Percentiles rank a stretch among this genome's conserved stretches.
phyloP scores from a whole-genome alignment of 306 rosid species.

The Dicorynia guianensis region DNA sequence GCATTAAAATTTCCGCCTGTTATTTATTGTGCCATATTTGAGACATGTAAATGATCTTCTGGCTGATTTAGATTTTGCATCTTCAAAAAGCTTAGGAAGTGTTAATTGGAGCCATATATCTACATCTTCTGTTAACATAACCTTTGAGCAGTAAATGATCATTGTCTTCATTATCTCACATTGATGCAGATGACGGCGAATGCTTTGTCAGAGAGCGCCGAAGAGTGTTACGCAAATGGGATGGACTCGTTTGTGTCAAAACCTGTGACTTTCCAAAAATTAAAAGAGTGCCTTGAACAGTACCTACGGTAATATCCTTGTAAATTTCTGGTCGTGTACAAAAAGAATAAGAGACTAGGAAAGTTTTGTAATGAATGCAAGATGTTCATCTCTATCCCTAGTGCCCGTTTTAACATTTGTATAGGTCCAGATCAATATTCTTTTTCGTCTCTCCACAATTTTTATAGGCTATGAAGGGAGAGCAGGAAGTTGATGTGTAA shows the following conservation, averaged over 20 bases:
- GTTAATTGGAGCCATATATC: background rate
- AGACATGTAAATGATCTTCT: background rate
- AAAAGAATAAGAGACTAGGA: conserved; percentile 52
- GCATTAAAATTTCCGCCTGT: too few relatives aligned
- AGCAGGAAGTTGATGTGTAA: conserved; percentile 1
- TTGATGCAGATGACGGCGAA: conserved; percentile 87
- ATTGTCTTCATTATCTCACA: conserved; percentile 1
- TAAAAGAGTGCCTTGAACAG: conserved; percentile 69
- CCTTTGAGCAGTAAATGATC: conserved; percentile 16
- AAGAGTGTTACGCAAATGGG: conserved; percentile 81
- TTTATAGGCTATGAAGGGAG: conserved; percentile 29
- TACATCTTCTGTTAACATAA: background rate
- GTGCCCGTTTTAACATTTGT: conserved; percentile 47
- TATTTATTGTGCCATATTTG: too few relatives aligned
- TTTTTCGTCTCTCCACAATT: background rate
- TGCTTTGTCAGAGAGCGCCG: conserved; percentile 87
- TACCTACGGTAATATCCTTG: conserved; percentile 57
- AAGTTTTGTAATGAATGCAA: conserved; percentile 70
- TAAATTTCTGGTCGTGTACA: conserved; percentile 60
- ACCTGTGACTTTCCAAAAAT: conserved; percentile 79
- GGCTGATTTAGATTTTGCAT: conserved; percentile 3
- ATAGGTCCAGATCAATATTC: conserved; percentile 42
- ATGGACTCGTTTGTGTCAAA: conserved; percentile 92
- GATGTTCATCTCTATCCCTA: conserved; percentile 37
- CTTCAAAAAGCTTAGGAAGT: too few relatives aligned